Base-by-base conservation (phyloP, 805 yeast genomes). In the Maudiozyma barnettii region DNA sequence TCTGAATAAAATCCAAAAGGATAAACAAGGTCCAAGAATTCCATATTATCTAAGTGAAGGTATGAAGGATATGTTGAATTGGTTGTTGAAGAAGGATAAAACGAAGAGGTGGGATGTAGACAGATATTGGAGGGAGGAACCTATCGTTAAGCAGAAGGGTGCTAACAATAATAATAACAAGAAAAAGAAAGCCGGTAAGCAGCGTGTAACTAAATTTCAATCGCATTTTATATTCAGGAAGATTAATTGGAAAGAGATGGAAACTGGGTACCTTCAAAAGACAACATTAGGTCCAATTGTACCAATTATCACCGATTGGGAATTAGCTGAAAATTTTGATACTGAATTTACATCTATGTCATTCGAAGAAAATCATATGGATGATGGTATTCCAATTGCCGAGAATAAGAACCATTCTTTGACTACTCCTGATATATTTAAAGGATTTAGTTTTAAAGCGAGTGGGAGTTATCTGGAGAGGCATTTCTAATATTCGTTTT, bases 231-330 rank as follows among this genome's bases (percentile, higher is more conserved):
- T 88, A 51, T 88, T 88, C 69, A 75, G 95, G 51, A 79, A 81
- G 53, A 69, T 88, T 33, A 74, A 82, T 59, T 88, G 95, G 95
- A 66, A 67, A 14, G 63, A 66, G 43, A 63, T 88, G 40, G 77
- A 74, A 43, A 59, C 62, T 16, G 79, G 81, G 21, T 69, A 73
- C 42, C 69, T 67, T 39, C 67, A 65, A 22, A 59, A 65, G 26
- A 64, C 65, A 1, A 64, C 76, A 7, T 66, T 69, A 45, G 95
- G 95, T 2, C 96, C 96, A 0, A 82, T 88, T 33, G 68, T 79
- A n/a, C 96, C 96, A 0, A 66, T 86, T 5, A 77, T 89, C 39
- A 84, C 95, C 0, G 81, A 87, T 58, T 91, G 95, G 21, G 81
- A 73, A 41, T 60, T 84, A 46, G 96, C 96, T 0, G 96, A 88